Percentiles rank a stretch among this genome's conserved stretches.
Evolutionary conservation across 2,329 filamentous ascomycete genomes (phyloP).

Genomic region (Sclerotinia sclerotiorum): DNA sequence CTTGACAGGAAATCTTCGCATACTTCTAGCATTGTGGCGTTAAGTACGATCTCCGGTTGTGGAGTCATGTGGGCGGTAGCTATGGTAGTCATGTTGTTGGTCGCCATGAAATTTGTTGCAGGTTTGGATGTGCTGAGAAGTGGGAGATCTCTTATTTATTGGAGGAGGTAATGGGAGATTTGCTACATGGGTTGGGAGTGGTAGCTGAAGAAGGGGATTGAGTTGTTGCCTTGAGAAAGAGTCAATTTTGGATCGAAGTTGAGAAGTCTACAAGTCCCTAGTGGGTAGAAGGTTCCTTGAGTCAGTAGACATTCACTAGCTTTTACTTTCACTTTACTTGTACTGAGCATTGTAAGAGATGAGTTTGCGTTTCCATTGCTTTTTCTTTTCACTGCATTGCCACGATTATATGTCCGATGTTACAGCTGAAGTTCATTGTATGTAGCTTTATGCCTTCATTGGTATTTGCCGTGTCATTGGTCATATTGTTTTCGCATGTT

Average conservation of each 20-base stretch:
- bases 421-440: not conserved
- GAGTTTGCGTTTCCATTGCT: not conserved
- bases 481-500: not conserved
- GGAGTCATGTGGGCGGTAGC: not conserved
- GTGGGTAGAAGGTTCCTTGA: not conserved
- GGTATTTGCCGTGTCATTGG: not conserved
- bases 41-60: not conserved
- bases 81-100: not conserved
- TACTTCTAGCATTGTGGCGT: fast-evolving
- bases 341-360: not conserved
- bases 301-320: not conserved
- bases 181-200: not conserved
- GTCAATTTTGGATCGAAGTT: not conserved
- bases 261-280: not conserved
- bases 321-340: not conserved
- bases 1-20: not conserved
- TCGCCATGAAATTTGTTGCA: not conserved
- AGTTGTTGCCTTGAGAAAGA: not conserved
- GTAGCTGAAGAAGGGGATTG: not conserved
- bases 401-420: not conserved
- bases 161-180: no score
- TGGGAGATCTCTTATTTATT: not conserved
- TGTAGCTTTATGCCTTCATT: not conserved
- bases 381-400: no score
- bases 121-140: no score